These are phyloP conservation scores for Xylariaceae sp. DNA, from an alignment of 2,329 filamentous ascomycete species.

Conservation along the genomic window DNA sequence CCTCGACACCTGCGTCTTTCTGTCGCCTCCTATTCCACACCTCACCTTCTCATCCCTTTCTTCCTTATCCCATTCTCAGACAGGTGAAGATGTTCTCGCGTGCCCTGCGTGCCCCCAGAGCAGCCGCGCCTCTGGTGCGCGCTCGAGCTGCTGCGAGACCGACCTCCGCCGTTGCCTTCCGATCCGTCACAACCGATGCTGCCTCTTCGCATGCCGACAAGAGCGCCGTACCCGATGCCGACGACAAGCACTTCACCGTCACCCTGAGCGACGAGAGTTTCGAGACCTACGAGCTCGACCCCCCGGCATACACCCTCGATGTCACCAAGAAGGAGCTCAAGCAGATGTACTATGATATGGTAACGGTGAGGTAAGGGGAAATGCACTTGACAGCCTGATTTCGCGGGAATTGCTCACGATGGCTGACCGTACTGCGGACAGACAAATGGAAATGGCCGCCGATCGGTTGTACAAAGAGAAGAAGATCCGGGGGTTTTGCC, in stretches of 20 bases:
- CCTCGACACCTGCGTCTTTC: not conserved
- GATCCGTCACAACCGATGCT: slow-evolving; percentile 91
- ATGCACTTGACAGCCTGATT: not conserved
- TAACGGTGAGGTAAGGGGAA: slow-evolving; percentile 73
- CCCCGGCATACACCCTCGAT: slow-evolving; percentile 85
- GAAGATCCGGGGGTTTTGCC: slow-evolving; percentile 99
- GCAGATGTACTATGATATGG: slow-evolving; percentile 99
- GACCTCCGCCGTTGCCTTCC: slow-evolving; percentile 45
- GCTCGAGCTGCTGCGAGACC: slow-evolving; percentile 35
- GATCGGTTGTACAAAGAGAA: slow-evolving; percentile 99
- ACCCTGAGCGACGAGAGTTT: slow-evolving; percentile 97
- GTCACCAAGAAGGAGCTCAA: slow-evolving; percentile 98
- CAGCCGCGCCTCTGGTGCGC: slow-evolving; percentile 52
- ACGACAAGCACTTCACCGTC: slow-evolving; percentile 89
- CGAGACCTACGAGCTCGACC: slow-evolving; percentile 98
- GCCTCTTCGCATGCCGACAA: slow-evolving; percentile 87
- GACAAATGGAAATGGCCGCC: slow-evolving; percentile 99
- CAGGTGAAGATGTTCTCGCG: slow-evolving; percentile 62
- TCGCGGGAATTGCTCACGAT: not conserved
- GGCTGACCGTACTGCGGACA: slow-evolving; percentile 31
- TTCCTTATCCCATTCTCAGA: slow-evolving; percentile 1
- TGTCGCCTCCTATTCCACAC: not conserved
- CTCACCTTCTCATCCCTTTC: slow-evolving; percentile 4
- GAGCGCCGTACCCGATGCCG: slow-evolving; percentile 53
- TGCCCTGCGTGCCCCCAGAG: slow-evolving; percentile 59